Base-by-base conservation (phyloP, 306 rosid genomes). In the Vigna nakashimae region DNA sequence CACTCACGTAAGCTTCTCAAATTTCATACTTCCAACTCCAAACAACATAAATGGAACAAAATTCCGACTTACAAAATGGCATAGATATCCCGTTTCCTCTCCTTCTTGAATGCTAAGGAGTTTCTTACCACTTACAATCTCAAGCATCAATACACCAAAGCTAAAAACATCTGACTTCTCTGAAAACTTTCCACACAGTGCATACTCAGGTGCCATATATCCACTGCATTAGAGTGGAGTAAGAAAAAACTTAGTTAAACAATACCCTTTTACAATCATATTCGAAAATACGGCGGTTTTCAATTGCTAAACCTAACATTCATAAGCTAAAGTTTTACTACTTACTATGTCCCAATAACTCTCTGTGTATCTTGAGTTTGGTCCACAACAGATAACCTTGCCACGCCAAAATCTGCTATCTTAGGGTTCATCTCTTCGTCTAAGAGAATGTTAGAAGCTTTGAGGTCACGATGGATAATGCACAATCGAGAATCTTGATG, bases 181-280 rank as follows among this genome's bases (percentile, higher is more conserved):
- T 17, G 88, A 89, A 58, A 85, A 73, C 6, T 81, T 72, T 17
- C 88, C 87, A 5, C 59, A 75, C 36, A 60, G 16, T 18, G 46
- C 84, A 65, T 87, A 87, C 16, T 87, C 91, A 1, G 91, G 93
- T 51, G 91, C 84, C 89, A 86, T 86, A 38, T 89, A 89, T 18
- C 90, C 89, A 24, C 92, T 89, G 9, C 64, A 74, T 69, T 3
- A 30, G 0, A 1, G 15, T 1, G 11, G 9, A 66, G n/a, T 18
- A 10, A 10, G 49, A 16, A 7, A 15, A 28, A 38, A 26, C 28
- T 26, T 26, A 26, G 28, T 26, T 26, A 26, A 26, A 26, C 28
- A 26, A 2, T 2, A 26, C 28, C 28, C 0, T 26, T 26, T 26
- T 26, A 26, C 3, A 26, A 42, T 42, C 11, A 67, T 32, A 7